A percentile compares a stretch with the other conserved stretches of the same genome.
phyloP scores from a whole-genome alignment of 768 basidiomycete species.

The Agrocybe pediades region DNA sequence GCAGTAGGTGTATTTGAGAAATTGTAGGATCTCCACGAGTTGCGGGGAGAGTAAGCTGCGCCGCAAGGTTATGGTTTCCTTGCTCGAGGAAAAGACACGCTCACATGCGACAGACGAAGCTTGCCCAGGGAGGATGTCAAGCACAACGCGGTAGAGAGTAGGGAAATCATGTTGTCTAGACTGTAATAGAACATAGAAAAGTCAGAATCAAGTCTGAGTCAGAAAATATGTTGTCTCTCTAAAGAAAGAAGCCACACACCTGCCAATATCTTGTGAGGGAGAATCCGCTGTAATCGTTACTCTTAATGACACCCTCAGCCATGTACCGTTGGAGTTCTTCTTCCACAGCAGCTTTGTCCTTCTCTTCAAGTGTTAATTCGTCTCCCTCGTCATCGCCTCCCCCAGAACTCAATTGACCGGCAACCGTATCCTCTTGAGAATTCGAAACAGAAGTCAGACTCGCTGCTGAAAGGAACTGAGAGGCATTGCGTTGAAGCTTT shows the following conservation, averaged over 20 bases:
- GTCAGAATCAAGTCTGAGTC: background rate
- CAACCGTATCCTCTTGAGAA: no score
- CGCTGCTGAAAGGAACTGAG: constrained; percentile 1
- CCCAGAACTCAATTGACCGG: no score
- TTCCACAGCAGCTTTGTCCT: background rate
- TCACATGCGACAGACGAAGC: constrained; percentile 33
- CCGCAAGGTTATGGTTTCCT: constrained; percentile 26
- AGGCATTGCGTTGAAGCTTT: constrained; percentile 2
- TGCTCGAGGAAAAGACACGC: constrained; percentile 30
- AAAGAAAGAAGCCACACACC: background rate
- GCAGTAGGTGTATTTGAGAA: constrained; percentile 29
- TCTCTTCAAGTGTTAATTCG: background rate
- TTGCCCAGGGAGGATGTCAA: constrained; percentile 29
- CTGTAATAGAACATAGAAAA: background rate
- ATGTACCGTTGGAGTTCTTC: background rate
- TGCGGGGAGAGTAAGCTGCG: constrained; percentile 19
- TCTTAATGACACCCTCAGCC: background rate
- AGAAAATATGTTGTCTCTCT: background rate
- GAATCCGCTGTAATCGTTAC: background rate
- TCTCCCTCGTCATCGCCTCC: background rate
- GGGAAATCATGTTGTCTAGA: constrained; percentile 14
- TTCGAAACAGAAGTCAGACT: constrained; percentile 2
- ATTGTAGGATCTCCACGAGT: constrained; percentile 29
- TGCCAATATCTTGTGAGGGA: background rate
- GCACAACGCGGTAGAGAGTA: constrained; percentile 19